Evolutionary conservation across 352 stramenopile genomes (phyloP).

Genomic region (Phytophthora vignae): DNA sequence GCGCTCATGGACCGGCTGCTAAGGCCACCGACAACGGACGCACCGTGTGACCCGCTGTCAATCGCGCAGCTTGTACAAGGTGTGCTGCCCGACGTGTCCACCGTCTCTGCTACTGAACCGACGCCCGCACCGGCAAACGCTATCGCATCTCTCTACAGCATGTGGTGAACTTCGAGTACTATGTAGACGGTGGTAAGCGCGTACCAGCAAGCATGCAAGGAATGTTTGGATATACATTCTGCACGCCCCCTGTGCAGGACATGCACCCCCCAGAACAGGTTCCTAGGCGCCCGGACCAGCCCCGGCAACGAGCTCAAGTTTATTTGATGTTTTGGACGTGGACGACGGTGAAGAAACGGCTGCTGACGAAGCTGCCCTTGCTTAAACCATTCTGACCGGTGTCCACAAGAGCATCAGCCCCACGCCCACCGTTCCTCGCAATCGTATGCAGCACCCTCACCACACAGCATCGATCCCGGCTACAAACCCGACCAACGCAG

Average conservation of each 20-base stretch:
- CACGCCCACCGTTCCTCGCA: background rate
- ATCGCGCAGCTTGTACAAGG: background rate
- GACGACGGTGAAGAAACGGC: background rate
- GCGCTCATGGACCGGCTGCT: background rate
- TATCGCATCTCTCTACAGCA: background rate
- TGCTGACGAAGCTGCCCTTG: background rate
- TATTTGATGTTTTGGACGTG: background rate
- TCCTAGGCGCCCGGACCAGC: too few species aligned
- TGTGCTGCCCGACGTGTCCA: background rate
- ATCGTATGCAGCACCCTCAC: background rate
- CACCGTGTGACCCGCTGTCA: background rate
- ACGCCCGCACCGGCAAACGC: background rate
- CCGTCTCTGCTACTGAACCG: background rate
- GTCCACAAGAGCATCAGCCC: background rate
- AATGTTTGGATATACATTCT: background rate
- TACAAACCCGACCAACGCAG: background rate
- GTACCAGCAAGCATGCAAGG: background rate
- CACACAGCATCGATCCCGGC: background rate
- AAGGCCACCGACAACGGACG: background rate
- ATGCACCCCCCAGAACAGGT: background rate
- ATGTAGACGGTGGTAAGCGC: background rate
- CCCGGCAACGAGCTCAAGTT: background rate
- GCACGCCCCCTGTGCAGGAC: background rate
- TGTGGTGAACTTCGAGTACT: background rate
- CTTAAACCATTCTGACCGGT: background rate